Evolutionary conservation across 2,329 filamentous ascomycete species (phyloP).

Genomic region (Thielaviopsis populi): DNA sequence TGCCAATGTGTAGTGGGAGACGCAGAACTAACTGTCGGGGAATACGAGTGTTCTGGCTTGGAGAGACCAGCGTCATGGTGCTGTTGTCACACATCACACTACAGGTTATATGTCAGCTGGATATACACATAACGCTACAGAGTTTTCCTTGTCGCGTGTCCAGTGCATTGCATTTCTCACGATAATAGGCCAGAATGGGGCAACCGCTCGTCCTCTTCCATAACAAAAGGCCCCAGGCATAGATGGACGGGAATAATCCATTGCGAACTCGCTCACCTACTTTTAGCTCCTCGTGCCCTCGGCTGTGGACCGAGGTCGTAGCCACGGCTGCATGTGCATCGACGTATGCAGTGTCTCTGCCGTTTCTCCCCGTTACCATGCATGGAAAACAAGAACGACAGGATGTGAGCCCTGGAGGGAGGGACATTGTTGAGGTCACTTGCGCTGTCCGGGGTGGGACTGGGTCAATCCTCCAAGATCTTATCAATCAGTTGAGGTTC

Average conservation of each 20-base stretch:
- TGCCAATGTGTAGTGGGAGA: neutral
- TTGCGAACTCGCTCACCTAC: neutral
- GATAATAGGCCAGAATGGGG: neutral
- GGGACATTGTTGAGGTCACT: neutral
- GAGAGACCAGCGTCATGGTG: too few relatives aligned
- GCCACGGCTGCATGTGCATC: neutral
- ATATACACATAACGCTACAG: neutral
- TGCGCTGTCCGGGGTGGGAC: neutral
- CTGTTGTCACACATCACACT: too few relatives aligned
- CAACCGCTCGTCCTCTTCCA: neutral
- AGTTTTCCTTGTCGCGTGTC: neutral
- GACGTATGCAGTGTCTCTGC: neutral
- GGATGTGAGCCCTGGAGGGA: neutral
- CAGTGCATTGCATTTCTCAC: neutral
- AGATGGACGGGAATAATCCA: neutral
- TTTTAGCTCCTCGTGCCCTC: neutral
- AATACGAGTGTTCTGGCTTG: too few relatives aligned
- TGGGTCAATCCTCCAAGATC: slow-evolving; percentile 7
- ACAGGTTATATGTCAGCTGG: neutral
- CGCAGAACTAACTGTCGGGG: neutral
- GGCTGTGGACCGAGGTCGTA: neutral
- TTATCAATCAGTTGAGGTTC: slow-evolving; percentile 16
- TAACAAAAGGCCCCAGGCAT: neutral
- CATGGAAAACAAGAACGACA: neutral
- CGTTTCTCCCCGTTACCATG: neutral